Conservation (phyloP, 257 asterid genomes). For the Nicotiana noctiflora region DNA sequence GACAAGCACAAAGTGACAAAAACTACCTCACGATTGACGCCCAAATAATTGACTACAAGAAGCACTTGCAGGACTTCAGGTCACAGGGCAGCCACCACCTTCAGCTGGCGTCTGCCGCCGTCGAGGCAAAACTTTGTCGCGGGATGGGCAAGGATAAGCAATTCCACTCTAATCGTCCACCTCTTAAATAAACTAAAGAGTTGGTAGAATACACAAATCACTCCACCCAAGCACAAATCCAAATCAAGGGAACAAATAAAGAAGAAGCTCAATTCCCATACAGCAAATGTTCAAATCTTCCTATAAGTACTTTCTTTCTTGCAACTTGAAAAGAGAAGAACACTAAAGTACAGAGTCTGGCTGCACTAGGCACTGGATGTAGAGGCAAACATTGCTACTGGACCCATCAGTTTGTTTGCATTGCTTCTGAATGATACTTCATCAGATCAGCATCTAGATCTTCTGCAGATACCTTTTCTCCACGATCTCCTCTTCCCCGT, state of each 20-base stretch:
- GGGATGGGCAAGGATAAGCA: slow-evolving; percentile 5
- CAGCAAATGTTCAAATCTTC: slow-evolving; percentile 11
- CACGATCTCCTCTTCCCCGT: slow-evolving; percentile 46
- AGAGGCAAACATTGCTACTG: background rate
- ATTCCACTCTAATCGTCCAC: slow-evolving; percentile 15
- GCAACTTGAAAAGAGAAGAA: slow-evolving; percentile 1
- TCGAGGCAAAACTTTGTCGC: slow-evolving; percentile 14
- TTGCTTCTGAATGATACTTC: slow-evolving; percentile 52
- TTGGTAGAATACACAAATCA: slow-evolving; percentile 17
- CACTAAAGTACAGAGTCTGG: background rate
- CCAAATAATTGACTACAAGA: background rate
- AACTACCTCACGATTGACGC: slow-evolving; percentile 22
- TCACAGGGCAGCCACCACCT: slow-evolving; percentile 11
- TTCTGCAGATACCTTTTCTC: slow-evolving; percentile 57
- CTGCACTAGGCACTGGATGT: slow-evolving; percentile 2
- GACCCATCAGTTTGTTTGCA: slow-evolving; percentile 32
- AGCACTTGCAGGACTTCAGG: slow-evolving; percentile 17
- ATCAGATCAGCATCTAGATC: slow-evolving; percentile 71
- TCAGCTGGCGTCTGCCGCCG: slow-evolving; percentile 4
- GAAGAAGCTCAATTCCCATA: background rate
- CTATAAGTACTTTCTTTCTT: slow-evolving; percentile 12
- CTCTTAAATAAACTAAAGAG: slow-evolving; percentile 13
- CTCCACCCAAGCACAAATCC: slow-evolving; percentile 17
- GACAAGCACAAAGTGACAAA: background rate
- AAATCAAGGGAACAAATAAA: slow-evolving; percentile 14